Conservation (phyloP, 1,284 basidiomycete genomes). For the Kwoniella shivajii region DNA sequence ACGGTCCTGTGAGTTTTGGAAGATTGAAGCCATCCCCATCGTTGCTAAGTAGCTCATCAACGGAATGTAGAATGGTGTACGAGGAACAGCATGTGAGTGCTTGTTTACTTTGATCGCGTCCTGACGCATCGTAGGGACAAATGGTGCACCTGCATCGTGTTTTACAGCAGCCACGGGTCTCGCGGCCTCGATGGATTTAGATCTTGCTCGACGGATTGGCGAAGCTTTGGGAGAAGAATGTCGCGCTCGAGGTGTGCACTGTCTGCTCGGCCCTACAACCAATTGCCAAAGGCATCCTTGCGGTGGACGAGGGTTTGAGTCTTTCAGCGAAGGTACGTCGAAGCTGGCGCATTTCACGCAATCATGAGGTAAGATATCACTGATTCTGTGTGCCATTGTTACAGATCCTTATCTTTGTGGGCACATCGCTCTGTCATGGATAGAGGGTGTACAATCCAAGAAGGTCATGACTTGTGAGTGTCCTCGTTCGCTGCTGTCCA, state of each 20-base stretch:
- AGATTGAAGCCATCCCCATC: constrained; percentile 16
- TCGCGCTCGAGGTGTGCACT: constrained; percentile 64
- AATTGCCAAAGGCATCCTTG: constrained; percentile 77
- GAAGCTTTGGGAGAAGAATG: constrained; percentile 67
- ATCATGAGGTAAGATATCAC: neutral
- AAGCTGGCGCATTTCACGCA: neutral
- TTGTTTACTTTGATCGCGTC: too few relatives aligned
- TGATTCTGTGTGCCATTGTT: neutral
- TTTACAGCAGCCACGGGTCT: constrained; percentile 65
- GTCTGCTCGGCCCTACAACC: constrained; percentile 71
- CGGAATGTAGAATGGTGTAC: constrained; percentile 59
- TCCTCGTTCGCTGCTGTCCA: neutral
- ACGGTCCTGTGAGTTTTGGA: constrained; percentile 18
- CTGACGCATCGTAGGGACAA: constrained; percentile 17
- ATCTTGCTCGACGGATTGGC: constrained; percentile 66
- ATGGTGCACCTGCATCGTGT: constrained; percentile 25
- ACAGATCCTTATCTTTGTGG: constrained; percentile 70
- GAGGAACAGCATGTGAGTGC: constrained; percentile 28
- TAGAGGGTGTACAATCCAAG: constrained; percentile 68
- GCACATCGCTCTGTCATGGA: constrained; percentile 66
- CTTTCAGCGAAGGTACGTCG: constrained; percentile 24
- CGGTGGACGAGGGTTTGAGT: constrained; percentile 63
- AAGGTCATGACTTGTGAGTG: constrained; percentile 62
- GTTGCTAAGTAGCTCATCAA: neutral
- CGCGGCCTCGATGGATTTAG: constrained; percentile 71